Evolutionary conservation across 768 basidiomycete genomes (phyloP), one percentile per base, ranked within the genome.

Genomic region (Lyophyllum shimeji): DNA sequence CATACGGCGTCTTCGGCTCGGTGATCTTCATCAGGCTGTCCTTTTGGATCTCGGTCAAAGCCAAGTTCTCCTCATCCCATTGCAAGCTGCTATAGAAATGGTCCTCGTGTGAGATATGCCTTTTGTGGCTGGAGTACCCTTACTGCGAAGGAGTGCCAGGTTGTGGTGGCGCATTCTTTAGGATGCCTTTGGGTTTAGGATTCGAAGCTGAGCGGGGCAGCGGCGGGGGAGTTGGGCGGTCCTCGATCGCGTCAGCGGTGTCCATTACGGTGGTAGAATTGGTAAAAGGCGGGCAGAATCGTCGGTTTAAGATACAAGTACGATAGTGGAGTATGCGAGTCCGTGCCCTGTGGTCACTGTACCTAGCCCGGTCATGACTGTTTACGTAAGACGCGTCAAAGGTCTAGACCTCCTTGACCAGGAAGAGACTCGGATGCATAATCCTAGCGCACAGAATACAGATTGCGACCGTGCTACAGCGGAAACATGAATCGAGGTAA

Each of bases 1-100:
- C 95, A 71, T 90, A 98, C 1, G 95, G 95, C 9, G 95, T 98
- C 82, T 98, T 98, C 51, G 95, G 95, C 66, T 98, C 95, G 2
- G 92, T 94, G 66, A 98, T 98, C 83, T 97, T 98, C 95, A 97
- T 98, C 67, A 94, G 76, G 60, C 92, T 95, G 66, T 96, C 94
- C 72, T 96, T 96, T 79, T 90, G 85, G 61, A 93, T 86, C 72
- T 98, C 95, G 0, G 95, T 97, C 65, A 91, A 71, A 23, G 92
- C 91, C 33, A 98, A 79, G 67, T 97, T 98, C 69, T 85, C 91
- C 66, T 98, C 95, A 67, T 98, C 95, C 95, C 95, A 98, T 67
- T 92, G 90, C 65, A 97, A 67, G 63, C 87, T 95, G 61, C 81
- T 79, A 52, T 24, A 63, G 37, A 62, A n/a, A 42, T 39, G 47